Evolutionary conservation across 371 early-diverging fungal genomes (phyloP), one percentile per base, ranked within the genome.

Genomic region (Apophysomyces sp.): DNA sequence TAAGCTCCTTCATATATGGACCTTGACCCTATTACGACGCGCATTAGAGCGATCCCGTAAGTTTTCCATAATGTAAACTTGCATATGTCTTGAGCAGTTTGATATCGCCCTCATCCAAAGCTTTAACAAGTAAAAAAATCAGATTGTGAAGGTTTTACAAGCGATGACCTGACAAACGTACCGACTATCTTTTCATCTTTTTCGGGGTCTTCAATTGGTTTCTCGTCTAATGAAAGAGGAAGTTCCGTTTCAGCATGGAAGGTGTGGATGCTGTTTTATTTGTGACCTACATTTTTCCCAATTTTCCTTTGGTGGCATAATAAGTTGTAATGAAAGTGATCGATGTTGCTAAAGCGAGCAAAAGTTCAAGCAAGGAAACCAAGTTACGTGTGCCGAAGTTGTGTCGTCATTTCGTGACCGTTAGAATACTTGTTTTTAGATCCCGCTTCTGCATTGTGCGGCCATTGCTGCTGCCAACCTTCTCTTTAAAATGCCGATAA

Each of bases 101-200:
- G 72, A 98, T 98, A 77, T 98, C 99, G 63, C 92, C 94, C 69
- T 95, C 98, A 75, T 98, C 99, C 67, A 98, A 88, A 55, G 92
- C 95, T 82, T 58, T 56, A 24, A 44, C 21, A 24, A 32, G 31
- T 27, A 55, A 61, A 62, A 61, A 62, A 31, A 61, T 34, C 56
- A 39, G 24, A 34, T 16, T 55, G 59, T 52, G 27, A 40, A 15
- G 32, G 18, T 30, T 5, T 29, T 34, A 58, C 34, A 36, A 31
- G 36, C n/a, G 30, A 26, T 53, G n/a, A 9, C 31, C 12, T 13
- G 13, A 6, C 24, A 15, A 31, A 57, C 77, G 64, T 81, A 93
- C 94, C 92, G 71, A 94, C 93, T 69, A 97, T 95, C 74, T 94
- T 92, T 66, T 96, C 95, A 31, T 91, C 85, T 18, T 76, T 61